phyloP scores from a whole-genome alignment of 208 protist species.

The Wallacemonas rigidus region DNA sequence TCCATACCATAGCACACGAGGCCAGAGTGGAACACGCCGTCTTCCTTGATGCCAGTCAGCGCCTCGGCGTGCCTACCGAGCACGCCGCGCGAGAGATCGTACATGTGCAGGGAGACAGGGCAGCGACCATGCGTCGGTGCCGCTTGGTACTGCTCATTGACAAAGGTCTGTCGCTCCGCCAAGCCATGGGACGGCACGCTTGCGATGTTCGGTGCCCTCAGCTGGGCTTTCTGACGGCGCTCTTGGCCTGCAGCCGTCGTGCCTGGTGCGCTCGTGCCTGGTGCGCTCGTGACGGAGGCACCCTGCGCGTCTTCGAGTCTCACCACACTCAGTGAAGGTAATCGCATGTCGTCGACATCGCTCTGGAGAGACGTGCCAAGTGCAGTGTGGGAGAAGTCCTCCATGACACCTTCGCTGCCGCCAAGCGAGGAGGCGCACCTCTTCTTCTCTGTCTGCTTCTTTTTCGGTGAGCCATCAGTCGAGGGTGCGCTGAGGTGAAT shows the following conservation, averaged over 20 bases:
- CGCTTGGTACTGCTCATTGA: conserved; percentile 23
- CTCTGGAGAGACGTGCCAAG: neutral
- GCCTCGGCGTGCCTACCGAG: conserved; percentile 51
- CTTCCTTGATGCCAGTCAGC: conserved; percentile 68
- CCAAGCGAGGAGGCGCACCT: neutral
- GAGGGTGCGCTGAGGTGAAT: neutral
- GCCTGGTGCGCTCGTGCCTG: neutral
- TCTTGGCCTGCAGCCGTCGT: too few relatives aligned
- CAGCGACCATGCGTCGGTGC: conserved; percentile 10
- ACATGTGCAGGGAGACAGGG: conserved; percentile 80
- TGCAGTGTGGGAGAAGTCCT: neutral
- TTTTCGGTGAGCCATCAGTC: neutral
- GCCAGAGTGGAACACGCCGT: conserved; percentile 91
- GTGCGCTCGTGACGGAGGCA: neutral
- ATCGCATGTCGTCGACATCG: neutral
- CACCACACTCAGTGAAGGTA: conserved; percentile 8
- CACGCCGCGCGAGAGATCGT: conserved; percentile 90
- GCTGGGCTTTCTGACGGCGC: neutral
- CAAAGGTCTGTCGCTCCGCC: conserved; percentile 36
- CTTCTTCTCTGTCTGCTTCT: neutral
- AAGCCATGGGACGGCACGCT: conserved; percentile 29
- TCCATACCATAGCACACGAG: conserved; percentile 93
- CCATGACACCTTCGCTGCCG: neutral
- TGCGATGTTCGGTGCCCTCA: conserved; percentile 27
- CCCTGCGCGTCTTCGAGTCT: neutral